Conservation (phyloP, 2,329 filamentous ascomycete genomes). For the Penicillium brevicompactum region DNA sequence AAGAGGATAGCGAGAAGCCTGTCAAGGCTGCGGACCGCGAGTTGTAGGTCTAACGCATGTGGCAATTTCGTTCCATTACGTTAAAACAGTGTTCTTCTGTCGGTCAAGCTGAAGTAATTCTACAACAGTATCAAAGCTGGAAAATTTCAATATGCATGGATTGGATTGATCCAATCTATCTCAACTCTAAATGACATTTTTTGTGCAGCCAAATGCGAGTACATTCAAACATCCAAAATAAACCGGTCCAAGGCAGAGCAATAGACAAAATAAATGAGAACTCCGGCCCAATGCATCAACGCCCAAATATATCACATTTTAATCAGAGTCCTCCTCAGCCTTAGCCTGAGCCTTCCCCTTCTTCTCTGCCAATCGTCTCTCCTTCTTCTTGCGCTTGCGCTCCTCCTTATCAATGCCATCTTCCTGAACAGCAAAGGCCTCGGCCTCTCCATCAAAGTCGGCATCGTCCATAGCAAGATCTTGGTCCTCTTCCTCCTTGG, state of each 20-base stretch:
- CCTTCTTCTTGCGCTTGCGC: constrained; percentile 59
- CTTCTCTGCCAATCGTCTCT: constrained; percentile 50
- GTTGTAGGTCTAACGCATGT: constrained; percentile 53
- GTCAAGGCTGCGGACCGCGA: constrained; percentile 76
- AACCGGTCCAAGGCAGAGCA: constrained; percentile 8
- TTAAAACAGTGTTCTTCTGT: neutral
- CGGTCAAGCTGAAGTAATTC: neutral
- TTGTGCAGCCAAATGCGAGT: constrained; percentile 21
- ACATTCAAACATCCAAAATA: constrained; percentile 10
- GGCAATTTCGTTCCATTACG: neutral
- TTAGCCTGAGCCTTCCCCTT: constrained; percentile 39
- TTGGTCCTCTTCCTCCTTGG: constrained; percentile 39
- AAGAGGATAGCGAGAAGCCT: constrained; percentile 59
- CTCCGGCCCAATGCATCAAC: constrained; percentile 31
- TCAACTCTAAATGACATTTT: constrained; percentile 16
- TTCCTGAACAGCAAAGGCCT: constrained; percentile 41
- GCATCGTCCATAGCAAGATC: constrained; percentile 47
- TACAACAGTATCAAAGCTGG: constrained; percentile 1
- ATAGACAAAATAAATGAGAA: constrained; percentile 17
- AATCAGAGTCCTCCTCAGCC: constrained; percentile 21
- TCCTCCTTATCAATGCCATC: constrained; percentile 53
- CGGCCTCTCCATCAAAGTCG: constrained; percentile 39
- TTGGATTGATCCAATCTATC: constrained; percentile 11
- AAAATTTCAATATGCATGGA: constrained; percentile 11
- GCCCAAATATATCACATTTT: constrained; percentile 21